phyloP scores from a whole-genome alignment of 2,329 filamentous ascomycete species.

The Escovopsis weberi region DNA sequence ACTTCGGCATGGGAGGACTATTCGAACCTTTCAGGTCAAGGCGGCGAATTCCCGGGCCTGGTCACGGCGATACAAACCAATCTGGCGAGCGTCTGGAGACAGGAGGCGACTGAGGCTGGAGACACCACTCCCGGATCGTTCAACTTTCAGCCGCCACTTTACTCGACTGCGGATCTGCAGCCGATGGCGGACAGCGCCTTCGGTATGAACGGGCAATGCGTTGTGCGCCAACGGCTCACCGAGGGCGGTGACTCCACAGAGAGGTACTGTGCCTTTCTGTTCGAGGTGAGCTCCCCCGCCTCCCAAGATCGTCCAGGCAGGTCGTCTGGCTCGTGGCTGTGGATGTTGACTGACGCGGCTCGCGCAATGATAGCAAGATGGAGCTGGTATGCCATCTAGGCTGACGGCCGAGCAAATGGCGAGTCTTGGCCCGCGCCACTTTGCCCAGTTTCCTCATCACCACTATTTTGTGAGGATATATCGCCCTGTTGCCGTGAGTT shows the following conservation, averaged over 20 bases:
- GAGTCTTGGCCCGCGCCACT: slow-evolving; percentile 29
- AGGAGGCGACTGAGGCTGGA: slow-evolving; percentile 8
- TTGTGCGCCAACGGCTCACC: slow-evolving; percentile 24
- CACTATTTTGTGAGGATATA: slow-evolving; percentile 44
- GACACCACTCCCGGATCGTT: slow-evolving; percentile 12
- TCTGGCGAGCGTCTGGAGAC: slow-evolving; percentile 21
- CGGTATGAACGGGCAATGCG: slow-evolving; percentile 27
- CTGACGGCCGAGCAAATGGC: slow-evolving; percentile 23
- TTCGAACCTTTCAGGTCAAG: slow-evolving; percentile 24
- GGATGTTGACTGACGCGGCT: neutral
- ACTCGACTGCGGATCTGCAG: slow-evolving; percentile 23
- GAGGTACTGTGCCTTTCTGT: slow-evolving; percentile 36
- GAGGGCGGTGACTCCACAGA: slow-evolving; percentile 18
- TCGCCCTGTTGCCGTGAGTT: slow-evolving; percentile 36
- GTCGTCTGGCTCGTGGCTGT: neutral
- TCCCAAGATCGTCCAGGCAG: neutral
- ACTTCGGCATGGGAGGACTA: slow-evolving; percentile 37
- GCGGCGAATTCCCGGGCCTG: slow-evolving; percentile 23
- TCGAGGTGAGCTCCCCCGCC: slow-evolving; percentile 28
- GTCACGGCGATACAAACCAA: slow-evolving; percentile 31
- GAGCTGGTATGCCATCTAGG: slow-evolving; percentile 25
- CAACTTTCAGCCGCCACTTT: slow-evolving; percentile 24
- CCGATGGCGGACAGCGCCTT: slow-evolving; percentile 23
- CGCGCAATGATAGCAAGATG: slow-evolving; percentile 27
- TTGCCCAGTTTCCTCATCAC: slow-evolving; percentile 37